Evolutionary conservation across 805 yeast genomes (phyloP).

Genomic region (Candida oleophila): DNA sequence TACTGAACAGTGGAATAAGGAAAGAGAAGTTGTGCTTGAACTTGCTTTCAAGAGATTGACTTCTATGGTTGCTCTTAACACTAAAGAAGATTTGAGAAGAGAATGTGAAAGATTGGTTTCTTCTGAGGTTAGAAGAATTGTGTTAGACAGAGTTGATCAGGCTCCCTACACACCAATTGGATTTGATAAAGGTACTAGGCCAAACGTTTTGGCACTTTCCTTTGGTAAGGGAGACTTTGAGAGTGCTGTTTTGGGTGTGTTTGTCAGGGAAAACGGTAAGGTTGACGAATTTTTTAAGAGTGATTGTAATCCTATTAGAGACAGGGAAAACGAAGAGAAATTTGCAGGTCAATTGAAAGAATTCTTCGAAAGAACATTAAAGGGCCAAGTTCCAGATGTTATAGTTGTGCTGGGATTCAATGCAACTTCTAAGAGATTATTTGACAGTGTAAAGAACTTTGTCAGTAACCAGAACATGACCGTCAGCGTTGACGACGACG

Average conservation of each 20-base stretch:
- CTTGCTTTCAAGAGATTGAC: slow-evolving; percentile 67
- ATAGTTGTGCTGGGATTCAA: slow-evolving; percentile 88
- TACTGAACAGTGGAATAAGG: slow-evolving; percentile 77
- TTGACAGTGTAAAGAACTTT: slow-evolving; percentile 53
- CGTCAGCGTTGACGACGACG: slow-evolving; percentile 48
- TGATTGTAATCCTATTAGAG: slow-evolving; percentile 62
- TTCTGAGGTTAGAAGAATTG: slow-evolving; percentile 65
- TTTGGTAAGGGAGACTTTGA: slow-evolving; percentile 83
- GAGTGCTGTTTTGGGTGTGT: slow-evolving; percentile 84
- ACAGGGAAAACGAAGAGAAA: slow-evolving; percentile 40
- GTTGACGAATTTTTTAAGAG: slow-evolving; percentile 76
- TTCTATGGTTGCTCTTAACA: slow-evolving; percentile 65
- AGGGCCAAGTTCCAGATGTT: slow-evolving; percentile 69
- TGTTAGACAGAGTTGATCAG: slow-evolving; percentile 77
- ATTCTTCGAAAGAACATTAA: slow-evolving; percentile 60
- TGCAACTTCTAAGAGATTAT: slow-evolving; percentile 64
- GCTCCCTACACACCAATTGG: slow-evolving; percentile 89
- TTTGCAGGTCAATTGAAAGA: slow-evolving; percentile 65
- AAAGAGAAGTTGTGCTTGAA: slow-evolving; percentile 65
- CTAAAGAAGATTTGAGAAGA: slow-evolving; percentile 78
- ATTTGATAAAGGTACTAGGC: slow-evolving; percentile 75
- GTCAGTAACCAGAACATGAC: slow-evolving; percentile 55
- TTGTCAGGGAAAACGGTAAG: slow-evolving; percentile 77
- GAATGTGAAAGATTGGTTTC: slow-evolving; percentile 72
- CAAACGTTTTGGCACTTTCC: slow-evolving; percentile 78